These are phyloP conservation scores for Apiospora saccharicola DNA, from an alignment of 2,329 filamentous ascomycete species.

Conservation along the genomic window DNA sequence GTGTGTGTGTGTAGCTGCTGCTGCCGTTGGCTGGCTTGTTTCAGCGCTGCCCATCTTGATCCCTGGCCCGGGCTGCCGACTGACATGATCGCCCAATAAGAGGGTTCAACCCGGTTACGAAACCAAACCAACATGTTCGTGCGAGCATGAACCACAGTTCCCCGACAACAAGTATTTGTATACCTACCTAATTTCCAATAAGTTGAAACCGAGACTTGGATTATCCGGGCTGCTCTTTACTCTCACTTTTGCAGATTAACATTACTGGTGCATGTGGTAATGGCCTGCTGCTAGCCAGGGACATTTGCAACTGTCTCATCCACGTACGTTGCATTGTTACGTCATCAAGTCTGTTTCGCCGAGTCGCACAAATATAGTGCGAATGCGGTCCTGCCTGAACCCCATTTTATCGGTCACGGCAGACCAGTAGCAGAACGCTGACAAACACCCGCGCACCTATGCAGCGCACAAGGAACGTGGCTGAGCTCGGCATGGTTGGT, in stretches of 20 bases:
- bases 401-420: neutral
- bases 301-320: neutral
- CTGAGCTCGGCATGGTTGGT: neutral
- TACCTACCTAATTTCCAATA: neutral
- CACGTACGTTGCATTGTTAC: conserved; percentile 9
- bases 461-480: conserved; percentile 7
- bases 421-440: neutral
- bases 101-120: conserved; percentile 17
- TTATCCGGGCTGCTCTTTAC: neutral
- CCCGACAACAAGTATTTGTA: neutral
- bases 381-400: conserved; percentile 13
- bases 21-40: conserved; percentile 13
- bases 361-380: conserved; percentile 12
- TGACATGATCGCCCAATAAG: conserved; percentile 15
- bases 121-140: neutral
- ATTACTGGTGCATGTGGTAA: neutral
- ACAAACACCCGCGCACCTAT: neutral
- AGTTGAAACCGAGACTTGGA: neutral
- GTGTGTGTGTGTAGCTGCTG: neutral
- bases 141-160: neutral
- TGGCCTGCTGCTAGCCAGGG: neutral
- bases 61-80: conserved; percentile 14
- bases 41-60: conserved; percentile 5
- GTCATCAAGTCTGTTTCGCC: conserved; percentile 17
- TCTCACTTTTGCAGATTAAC: neutral